Conservation (phyloP, 2,329 filamentous ascomycete species). For the Ophiostoma sp. region DNA sequence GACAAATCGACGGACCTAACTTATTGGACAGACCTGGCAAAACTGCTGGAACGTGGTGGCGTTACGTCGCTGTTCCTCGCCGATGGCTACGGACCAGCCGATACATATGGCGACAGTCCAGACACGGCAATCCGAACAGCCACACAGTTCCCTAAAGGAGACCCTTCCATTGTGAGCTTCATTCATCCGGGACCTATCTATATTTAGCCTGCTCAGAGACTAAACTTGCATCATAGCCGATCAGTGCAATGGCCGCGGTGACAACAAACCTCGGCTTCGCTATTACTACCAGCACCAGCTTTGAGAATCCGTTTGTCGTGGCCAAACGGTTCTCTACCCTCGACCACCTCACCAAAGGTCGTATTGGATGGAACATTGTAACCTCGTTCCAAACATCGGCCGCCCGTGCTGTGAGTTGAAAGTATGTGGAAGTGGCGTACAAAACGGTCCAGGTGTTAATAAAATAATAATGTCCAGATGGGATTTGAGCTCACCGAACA, state of each 20-base stretch:
- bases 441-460: not conserved
- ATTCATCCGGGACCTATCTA: not conserved
- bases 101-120: not conserved
- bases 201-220: not conserved
- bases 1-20: not conserved
- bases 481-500: not conserved
- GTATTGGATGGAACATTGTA: slow-evolving; percentile 7
- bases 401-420: not conserved
- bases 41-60: not conserved
- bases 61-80: not conserved
- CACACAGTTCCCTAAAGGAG: not conserved
- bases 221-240: not conserved
- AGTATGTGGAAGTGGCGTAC: not conserved
- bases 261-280: not conserved
- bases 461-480: not conserved
- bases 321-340: not conserved
- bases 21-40: not conserved
- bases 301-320: slow-evolving; percentile 3
- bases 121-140: not conserved
- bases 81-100: not conserved
- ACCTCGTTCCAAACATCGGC: slow-evolving; percentile 5
- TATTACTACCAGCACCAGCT: slow-evolving; percentile 1
- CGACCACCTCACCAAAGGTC: not conserved
- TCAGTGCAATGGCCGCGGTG: not conserved
- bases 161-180: not conserved